Evolutionary conservation across 371 early-diverging fungal genomes (phyloP).

Genomic region (Chytridiales sp.): DNA sequence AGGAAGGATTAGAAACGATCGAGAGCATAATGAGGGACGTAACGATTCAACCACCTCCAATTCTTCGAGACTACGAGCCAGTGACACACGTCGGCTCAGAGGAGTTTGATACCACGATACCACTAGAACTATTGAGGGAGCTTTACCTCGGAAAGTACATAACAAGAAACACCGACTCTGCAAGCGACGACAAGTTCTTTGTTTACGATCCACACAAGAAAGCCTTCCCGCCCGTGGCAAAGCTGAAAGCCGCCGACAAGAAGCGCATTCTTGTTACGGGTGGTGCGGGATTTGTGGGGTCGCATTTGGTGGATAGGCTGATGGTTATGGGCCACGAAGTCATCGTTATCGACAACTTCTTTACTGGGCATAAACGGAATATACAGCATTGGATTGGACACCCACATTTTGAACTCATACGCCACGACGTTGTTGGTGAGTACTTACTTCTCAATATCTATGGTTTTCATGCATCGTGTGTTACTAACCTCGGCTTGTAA

Average conservation of each 20-base stretch:
- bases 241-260: constrained; percentile 44
- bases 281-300: constrained; percentile 90
- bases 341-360: constrained; percentile 83
- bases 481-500: not conserved
- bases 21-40: too few species aligned
- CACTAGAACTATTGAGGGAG: constrained; percentile 25
- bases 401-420: constrained; percentile 81
- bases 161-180: constrained; percentile 1
- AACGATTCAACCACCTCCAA: too few species aligned
- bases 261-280: constrained; percentile 86
- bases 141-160: constrained; percentile 32
- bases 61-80: too few species aligned
- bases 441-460: not conserved
- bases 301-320: constrained; percentile 79
- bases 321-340: constrained; percentile 89
- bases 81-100: constrained; percentile 23
- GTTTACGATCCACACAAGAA: constrained; percentile 21
- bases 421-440: constrained; percentile 73
- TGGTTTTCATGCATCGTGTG: not conserved
- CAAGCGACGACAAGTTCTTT: constrained; percentile 1
- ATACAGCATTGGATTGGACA: constrained; percentile 83
- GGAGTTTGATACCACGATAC: constrained; percentile 11
- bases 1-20: too few species aligned
- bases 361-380: constrained; percentile 62
- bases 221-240: constrained; percentile 38